Conservation (phyloP, 2,329 filamentous ascomycete genomes). For the Ophiocordyceps australis region DNA sequence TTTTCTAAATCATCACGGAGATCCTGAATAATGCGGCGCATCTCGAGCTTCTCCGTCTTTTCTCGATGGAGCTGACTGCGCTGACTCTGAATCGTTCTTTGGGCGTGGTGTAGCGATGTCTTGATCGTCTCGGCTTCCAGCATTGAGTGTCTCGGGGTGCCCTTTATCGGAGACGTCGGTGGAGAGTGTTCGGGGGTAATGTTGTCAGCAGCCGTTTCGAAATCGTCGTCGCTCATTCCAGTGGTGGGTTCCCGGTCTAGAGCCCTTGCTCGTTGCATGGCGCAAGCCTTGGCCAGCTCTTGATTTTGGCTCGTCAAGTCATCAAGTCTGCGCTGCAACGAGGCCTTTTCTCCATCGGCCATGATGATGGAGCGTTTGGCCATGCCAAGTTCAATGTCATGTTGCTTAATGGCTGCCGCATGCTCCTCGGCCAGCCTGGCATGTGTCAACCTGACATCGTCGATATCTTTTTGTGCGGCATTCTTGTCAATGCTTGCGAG, state of each 20-base stretch:
- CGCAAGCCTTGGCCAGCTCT: constrained; percentile 72
- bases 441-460: constrained; percentile 70
- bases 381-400: constrained; percentile 74
- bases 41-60: constrained; percentile 95
- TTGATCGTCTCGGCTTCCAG: constrained; percentile 93
- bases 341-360: constrained; percentile 61
- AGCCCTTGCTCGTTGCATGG: constrained; percentile 49
- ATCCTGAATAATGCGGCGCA: constrained; percentile 89
- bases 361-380: constrained; percentile 64
- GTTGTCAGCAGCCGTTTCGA: constrained; percentile 47
- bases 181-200: constrained; percentile 79
- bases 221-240: constrained; percentile 41
- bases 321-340: constrained; percentile 70
- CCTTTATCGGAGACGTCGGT: constrained; percentile 77
- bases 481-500: constrained; percentile 57
- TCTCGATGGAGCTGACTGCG: constrained; percentile 91
- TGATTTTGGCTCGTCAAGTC: constrained; percentile 80
- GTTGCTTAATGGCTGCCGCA: constrained; percentile 55
- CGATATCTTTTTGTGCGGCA: constrained; percentile 64
- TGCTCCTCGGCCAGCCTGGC: constrained; percentile 71
- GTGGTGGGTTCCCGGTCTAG: constrained; percentile 45
- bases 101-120: constrained; percentile 83
- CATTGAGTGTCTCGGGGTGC: constrained; percentile 74
- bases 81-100: constrained; percentile 90
- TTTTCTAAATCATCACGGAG: constrained; percentile 80